Evolutionary conservation across 768 basidiomycete genomes (phyloP), one percentile per base, ranked within the genome.

Genomic region (Podaxis carcinomalis): DNA sequence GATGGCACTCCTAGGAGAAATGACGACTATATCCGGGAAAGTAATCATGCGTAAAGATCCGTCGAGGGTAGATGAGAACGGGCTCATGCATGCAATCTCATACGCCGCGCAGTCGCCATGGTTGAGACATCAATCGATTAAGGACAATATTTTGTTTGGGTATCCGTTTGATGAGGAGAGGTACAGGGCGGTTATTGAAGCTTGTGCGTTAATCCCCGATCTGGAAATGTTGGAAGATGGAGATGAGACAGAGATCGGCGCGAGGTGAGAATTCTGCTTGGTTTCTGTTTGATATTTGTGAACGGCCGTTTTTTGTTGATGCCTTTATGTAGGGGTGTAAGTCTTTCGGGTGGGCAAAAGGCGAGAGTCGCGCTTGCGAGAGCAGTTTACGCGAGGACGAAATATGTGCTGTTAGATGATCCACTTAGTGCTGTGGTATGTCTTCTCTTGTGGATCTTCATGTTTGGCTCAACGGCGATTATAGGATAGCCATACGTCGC

Each of bases 161-260:
- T 82, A 83, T 64, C 85, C 86, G 1, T 84, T 77, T 63, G 88
- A 90, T 56, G 84, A 90, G 63, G 84, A 86, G 63, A 77, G 92
- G 52, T 95, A 95, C 65, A 74, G 87, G 9, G 78, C 76, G 0
- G 92, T 93, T 27, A 70, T 95, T n/a, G 87, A 93, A 55, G 89
- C 85, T 13, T 98, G 95, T 68, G 94, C 93, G 0, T 72, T 98
- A 56, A 75, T 70, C 28, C 85, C 89, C 0, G 96, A 98, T 76
- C 72, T 98, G 59, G 83, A 89, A 4, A 82, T 94, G 10, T 72
- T 98, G 1, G 92, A 95, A 59, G 88, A 95, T 67, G 96, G 96
- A 0, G 94, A 93, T 68, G 76, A 73, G 57, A 94, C 92, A 1
- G 89, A 93, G 73, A 91, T 95, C 64, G 93, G 93, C 13, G 87